Evolutionary conservation across 2,329 filamentous ascomycete genomes (phyloP).

Genomic region (Triangularia verruculosa): DNA sequence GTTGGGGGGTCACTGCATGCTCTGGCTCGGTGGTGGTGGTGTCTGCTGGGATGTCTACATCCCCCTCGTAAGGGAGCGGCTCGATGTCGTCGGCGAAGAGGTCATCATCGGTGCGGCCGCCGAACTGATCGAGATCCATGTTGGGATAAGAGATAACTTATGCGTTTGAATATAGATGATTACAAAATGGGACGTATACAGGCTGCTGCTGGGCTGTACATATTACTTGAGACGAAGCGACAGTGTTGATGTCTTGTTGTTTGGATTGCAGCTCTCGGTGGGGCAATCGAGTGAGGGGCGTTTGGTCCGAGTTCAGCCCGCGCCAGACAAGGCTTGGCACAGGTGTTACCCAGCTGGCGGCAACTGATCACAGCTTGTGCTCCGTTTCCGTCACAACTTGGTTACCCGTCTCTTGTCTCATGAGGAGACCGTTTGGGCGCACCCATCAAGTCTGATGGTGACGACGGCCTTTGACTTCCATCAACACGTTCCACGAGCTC

Average conservation of each 20-base stretch:
- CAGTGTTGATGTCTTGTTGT: neutral
- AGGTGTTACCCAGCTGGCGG: neutral
- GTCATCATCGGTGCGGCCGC: conserved; percentile 60
- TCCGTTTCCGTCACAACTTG: neutral
- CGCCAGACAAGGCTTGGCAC: neutral
- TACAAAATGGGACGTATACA: neutral
- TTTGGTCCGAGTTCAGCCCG: neutral
- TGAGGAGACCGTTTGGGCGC: too few species aligned
- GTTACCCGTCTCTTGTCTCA: too few species aligned
- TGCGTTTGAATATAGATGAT: neutral
- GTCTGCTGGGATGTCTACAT: conserved; percentile 13
- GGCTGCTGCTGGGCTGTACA: neutral
- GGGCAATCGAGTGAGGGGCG: neutral
- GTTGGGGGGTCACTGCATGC: conserved; percentile 12
- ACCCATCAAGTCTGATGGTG: too few species aligned
- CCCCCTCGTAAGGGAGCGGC: conserved; percentile 38
- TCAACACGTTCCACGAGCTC: too few species aligned
- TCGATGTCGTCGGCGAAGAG: conserved; percentile 63
- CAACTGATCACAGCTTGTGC: neutral
- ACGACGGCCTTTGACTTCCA: too few species aligned
- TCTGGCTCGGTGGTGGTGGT: conserved; percentile 12
- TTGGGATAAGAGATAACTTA: neutral
- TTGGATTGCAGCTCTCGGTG: neutral
- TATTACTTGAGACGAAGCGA: neutral
- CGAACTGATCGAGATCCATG: conserved; percentile 59